phyloP scores from a whole-genome alignment of 352 stramenopile species.

The Plasmopara halstedii region DNA sequence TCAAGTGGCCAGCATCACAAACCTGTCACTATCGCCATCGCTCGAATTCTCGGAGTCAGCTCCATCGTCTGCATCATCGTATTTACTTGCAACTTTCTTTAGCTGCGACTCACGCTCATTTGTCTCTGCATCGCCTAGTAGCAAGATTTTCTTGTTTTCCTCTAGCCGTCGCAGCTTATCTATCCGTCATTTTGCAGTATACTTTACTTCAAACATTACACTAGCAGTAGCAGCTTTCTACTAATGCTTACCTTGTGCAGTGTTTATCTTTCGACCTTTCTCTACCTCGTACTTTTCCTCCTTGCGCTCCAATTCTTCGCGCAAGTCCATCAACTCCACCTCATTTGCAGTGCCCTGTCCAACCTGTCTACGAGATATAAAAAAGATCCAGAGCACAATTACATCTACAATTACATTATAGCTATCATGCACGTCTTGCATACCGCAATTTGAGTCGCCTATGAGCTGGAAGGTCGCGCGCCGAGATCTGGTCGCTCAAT shows the following conservation, averaged over 20 bases:
- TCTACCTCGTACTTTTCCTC: constrained; percentile 67
- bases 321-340: constrained; percentile 63
- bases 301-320: constrained; percentile 65
- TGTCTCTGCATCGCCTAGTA: constrained; percentile 64
- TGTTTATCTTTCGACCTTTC: constrained; percentile 69
- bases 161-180: constrained; percentile 66
- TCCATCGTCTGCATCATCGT: constrained; percentile 87
- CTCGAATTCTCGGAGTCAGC: constrained; percentile 52
- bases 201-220: not conserved
- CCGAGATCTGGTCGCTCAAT: constrained; percentile 73
- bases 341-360: constrained; percentile 77
- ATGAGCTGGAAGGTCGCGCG: constrained; percentile 73
- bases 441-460: constrained; percentile 79
- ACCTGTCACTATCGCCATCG: constrained; percentile 75
- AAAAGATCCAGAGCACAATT: not conserved
- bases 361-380: constrained; percentile 41
- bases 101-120: constrained; percentile 78
- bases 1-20: not conserved
- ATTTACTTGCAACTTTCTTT: constrained; percentile 83
- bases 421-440: not conserved
- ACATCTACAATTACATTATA: not conserved
- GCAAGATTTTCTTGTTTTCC: constrained; percentile 76
- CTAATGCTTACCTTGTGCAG: constrained; percentile 48
- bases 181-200: no score
- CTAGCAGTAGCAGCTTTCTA: not conserved